phyloP scores from a whole-genome alignment of 1,139 yeast genomes.

The Taiozyma onychis region DNA sequence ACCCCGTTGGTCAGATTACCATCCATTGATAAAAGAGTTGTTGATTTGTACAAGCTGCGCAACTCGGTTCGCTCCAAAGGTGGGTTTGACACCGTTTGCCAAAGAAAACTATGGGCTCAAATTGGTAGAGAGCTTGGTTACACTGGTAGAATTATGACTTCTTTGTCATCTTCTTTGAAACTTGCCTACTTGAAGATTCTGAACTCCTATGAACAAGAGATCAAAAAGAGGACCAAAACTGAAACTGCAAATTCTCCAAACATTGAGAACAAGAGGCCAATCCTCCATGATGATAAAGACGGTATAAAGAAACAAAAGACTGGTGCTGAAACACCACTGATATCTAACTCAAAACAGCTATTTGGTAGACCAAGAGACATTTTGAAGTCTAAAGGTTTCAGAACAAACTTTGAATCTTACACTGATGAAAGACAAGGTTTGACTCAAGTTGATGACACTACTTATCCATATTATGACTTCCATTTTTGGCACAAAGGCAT shows the following conservation, averaged over 20 bases:
- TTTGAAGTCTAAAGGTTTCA: conserved; percentile 44
- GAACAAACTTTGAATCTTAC: conserved; percentile 34
- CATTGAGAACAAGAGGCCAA: conserved; percentile 15
- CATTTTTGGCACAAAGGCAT: conserved; percentile 32
- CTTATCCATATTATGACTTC: conserved; percentile 31
- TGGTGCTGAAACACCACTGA: conserved; percentile 24
- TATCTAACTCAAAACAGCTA: conserved; percentile 44
- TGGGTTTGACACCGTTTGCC: conserved; percentile 51
- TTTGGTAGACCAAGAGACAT: conserved; percentile 40
- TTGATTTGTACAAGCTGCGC: conserved; percentile 49
- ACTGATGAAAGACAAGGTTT: conserved; percentile 30
- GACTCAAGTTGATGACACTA: conserved; percentile 26
- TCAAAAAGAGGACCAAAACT: background rate
- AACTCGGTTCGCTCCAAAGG: conserved; percentile 50
- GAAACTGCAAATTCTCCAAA: conserved; percentile 8
- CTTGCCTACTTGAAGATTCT: conserved; percentile 42
- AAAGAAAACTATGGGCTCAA: conserved; percentile 55
- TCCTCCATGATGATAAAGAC: background rate
- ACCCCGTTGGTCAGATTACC: conserved; percentile 34
- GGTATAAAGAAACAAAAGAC: conserved; percentile 9
- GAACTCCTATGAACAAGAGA: conserved; percentile 4
- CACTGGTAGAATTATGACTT: conserved; percentile 62
- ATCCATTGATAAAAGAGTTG: conserved; percentile 49
- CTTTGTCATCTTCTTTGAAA: conserved; percentile 63
- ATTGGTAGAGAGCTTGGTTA: conserved; percentile 75